Evolutionary conservation across 2,329 filamentous ascomycete genomes (phyloP).

Genomic region (Plectosphaerella plurivora): DNA sequence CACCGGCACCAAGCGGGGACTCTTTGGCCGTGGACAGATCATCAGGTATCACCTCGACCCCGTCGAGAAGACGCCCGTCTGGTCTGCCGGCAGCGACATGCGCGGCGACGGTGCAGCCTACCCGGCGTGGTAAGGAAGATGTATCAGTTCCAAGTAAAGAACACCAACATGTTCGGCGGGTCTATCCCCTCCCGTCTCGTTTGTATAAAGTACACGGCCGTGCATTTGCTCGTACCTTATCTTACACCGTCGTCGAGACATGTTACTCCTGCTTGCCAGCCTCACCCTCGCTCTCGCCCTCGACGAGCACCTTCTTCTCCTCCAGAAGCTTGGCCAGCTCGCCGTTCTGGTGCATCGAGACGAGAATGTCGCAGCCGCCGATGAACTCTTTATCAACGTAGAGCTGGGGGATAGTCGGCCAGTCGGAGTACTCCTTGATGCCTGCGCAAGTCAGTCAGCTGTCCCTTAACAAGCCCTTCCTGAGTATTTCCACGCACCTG

Average conservation of each 20-base stretch:
- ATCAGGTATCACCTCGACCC: conserved; percentile 72
- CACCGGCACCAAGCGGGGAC: conserved; percentile 55
- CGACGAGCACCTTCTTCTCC: conserved; percentile 78
- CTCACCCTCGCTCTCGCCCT: conserved; percentile 34
- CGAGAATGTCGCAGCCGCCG: conserved; percentile 94
- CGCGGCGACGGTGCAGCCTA: conserved; percentile 75
- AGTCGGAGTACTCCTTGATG: conserved; percentile 98
- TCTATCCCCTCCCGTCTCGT: conserved; percentile 4
- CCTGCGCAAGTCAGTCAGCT: conserved; percentile 47
- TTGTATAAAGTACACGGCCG: conserved; percentile 8
- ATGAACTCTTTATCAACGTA: conserved; percentile 96
- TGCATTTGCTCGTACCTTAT: conserved; percentile 5
- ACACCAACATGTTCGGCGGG: not conserved
- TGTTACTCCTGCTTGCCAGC: conserved; percentile 27
- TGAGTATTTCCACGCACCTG: conserved; percentile 51
- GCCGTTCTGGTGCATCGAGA: conserved; percentile 96
- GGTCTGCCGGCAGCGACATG: conserved; percentile 84
- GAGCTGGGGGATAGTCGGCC: conserved; percentile 96
- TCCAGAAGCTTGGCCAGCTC: conserved; percentile 88
- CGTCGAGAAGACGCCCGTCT: conserved; percentile 65
- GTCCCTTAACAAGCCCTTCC: not conserved
- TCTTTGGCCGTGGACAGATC: conserved; percentile 85
- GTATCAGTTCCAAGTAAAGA: no score
- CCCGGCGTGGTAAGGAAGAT: conserved; percentile 35
- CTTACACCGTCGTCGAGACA: not conserved